Conservation (phyloP, 768 basidiomycete genomes). For the Tylopilus vinaceipallidus region DNA sequence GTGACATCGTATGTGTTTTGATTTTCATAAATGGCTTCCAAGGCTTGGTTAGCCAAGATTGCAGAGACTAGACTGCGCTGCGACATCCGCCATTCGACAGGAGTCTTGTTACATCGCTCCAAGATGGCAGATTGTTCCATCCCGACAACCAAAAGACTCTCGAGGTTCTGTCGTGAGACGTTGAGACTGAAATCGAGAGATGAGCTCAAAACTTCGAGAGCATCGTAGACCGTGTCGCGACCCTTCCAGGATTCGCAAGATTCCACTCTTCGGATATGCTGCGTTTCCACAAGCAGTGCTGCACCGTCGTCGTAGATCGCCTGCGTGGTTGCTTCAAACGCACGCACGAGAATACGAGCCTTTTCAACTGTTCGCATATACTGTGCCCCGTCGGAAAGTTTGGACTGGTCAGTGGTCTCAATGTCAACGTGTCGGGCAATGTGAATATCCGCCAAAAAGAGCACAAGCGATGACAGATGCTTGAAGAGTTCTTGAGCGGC, state of each 20-base stretch:
- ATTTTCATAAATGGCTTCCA: slow-evolving; percentile 17
- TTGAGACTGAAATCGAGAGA: slow-evolving; percentile 36
- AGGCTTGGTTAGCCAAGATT: slow-evolving; percentile 22
- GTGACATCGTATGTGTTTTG: slow-evolving; percentile 5
- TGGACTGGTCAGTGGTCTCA: slow-evolving; percentile 36
- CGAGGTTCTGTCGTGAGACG: slow-evolving; percentile 37
- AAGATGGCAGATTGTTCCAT: slow-evolving; percentile 41
- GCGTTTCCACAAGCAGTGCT: slow-evolving; percentile 39
- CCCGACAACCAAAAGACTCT: slow-evolving; percentile 36
- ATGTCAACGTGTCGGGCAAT: slow-evolving; percentile 53
- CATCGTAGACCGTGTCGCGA: slow-evolving; percentile 25
- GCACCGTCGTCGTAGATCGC: slow-evolving; percentile 50
- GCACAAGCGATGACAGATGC: slow-evolving; percentile 41
- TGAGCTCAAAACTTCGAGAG: slow-evolving; percentile 28
- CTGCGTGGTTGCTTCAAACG: slow-evolving; percentile 47
- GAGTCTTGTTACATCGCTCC: slow-evolving; percentile 37
- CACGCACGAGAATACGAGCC: slow-evolving; percentile 46
- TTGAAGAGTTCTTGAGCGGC: slow-evolving; percentile 35
- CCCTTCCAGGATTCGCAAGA: slow-evolving; percentile 24
- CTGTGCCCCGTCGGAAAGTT: slow-evolving; percentile 33
- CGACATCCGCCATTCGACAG: slow-evolving; percentile 47
- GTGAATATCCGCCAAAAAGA: slow-evolving; percentile 46
- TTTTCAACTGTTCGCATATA: slow-evolving; percentile 44
- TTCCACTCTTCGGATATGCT: slow-evolving; percentile 31
- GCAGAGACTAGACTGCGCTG: slow-evolving; percentile 36